A percentile compares a stretch with the other conserved stretches of the same genome.
Evolutionary conservation across 2,329 filamentous ascomycete genomes (phyloP).

Genomic region (Hymenoscyphus repandus): DNA sequence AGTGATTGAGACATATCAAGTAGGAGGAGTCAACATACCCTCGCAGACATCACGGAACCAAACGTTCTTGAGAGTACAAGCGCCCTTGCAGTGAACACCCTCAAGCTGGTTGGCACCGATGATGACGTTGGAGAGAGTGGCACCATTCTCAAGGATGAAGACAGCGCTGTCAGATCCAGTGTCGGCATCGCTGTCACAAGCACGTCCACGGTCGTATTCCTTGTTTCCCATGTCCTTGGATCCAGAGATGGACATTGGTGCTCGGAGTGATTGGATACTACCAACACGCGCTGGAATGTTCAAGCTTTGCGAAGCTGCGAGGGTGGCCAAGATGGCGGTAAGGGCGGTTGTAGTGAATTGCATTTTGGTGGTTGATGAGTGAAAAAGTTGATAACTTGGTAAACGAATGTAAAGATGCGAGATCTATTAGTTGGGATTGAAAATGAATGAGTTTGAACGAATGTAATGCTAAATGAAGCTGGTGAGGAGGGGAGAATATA

Average conservation of each 20-base stretch:
- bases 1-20: conserved; percentile 20
- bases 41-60: conserved; percentile 33
- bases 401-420: neutral
- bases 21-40: conserved; percentile 21
- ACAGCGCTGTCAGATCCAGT: conserved; percentile 36
- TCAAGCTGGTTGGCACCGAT: conserved; percentile 47
- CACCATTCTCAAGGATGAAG: conserved; percentile 47
- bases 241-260: conserved; percentile 12
- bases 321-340: conserved; percentile 16
- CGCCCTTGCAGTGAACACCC: conserved; percentile 45
- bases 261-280: conserved; percentile 10
- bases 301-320: conserved; percentile 17
- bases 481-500: conserved; percentile 1
- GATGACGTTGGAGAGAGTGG: conserved; percentile 47
- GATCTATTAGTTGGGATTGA: neutral
- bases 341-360: conserved; percentile 16
- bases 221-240: conserved; percentile 19
- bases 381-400: neutral
- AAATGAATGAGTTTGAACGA: conserved; percentile 1
- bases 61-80: conserved; percentile 42
- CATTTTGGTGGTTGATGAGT: conserved; percentile 14
- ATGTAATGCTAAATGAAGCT: conserved; percentile 8
- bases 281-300: conserved; percentile 19
- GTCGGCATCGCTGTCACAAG: conserved; percentile 18
- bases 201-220: conserved; percentile 22